Evolutionary conservation across 192 early-diverging fungal genomes (phyloP).

Genomic region (Geosiphon pyriformis): DNA sequence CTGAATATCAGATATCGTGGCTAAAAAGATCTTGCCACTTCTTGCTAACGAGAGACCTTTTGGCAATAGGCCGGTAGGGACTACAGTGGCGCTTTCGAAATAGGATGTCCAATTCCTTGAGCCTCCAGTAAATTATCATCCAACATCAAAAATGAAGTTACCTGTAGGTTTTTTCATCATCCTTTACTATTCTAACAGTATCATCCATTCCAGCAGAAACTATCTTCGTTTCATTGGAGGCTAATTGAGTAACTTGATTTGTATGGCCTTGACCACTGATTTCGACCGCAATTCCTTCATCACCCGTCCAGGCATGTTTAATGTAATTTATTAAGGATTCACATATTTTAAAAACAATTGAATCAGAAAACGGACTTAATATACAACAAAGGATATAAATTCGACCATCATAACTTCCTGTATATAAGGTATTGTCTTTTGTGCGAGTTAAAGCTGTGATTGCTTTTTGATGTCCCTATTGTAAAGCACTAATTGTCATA

Average conservation of each 20-base stretch:
- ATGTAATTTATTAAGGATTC: background rate
- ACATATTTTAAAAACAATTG: background rate
- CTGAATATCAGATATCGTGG: conserved; percentile 47
- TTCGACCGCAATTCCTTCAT: conserved; percentile 34
- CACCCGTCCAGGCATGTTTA: conserved; percentile 54
- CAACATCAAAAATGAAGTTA: conserved; percentile 13
- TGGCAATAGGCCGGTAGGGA: conserved; percentile 45
- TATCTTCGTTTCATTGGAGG: conserved; percentile 38
- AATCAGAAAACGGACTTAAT: background rate
- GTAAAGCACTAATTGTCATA: conserved; percentile 1
- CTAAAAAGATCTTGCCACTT: conserved; percentile 47
- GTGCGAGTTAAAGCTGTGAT: conserved; percentile 71
- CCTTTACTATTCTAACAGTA: conserved; percentile 40
- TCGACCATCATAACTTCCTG: conserved; percentile 91
- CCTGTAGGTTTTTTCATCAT: conserved; percentile 34
- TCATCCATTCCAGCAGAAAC: conserved; percentile 77
- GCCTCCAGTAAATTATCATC: conserved; percentile 1
- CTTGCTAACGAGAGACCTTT: conserved; percentile 46
- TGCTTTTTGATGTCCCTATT: conserved; percentile 74
- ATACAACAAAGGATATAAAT: conserved; percentile 44
- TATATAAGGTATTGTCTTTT: conserved; percentile 59
- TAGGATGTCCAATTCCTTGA: no score
- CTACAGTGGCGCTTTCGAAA: conserved; percentile 37
- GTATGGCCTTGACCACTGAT: conserved; percentile 63
- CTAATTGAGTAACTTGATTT: conserved; percentile 68